Base-by-base conservation (phyloP, 1,284 basidiomycete genomes). In the Puccinia brachypodii region DNA sequence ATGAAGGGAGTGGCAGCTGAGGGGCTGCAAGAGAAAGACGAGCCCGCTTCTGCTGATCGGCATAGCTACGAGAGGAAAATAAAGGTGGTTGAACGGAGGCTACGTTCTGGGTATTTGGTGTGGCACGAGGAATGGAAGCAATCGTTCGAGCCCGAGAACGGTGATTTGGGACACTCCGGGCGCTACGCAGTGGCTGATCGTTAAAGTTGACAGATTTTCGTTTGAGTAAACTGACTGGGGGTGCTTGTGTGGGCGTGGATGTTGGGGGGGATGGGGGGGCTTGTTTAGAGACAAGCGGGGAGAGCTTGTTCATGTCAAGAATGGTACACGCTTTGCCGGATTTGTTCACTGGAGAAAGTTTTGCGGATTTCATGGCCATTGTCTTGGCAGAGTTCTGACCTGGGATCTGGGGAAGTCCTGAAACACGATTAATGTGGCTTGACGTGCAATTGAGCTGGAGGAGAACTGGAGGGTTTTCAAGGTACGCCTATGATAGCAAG, bases 1-100 rank as follows among this genome's bases (percentile, higher is more conserved):
- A 53, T 2, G 28, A 28, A 33, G 62, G 28, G 8, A 31, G n/a
- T 28, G 31, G 11, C 7, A 33, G 58, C 28, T 60, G 64, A 62
- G 77, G 77, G n/a, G 64, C 68, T 11, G 77, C 77, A 56, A 79
- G 77, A 6, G 77, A 69, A n/a, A 79, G 77, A 42, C 77, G 64
- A 16, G 77, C 77, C 4, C 77, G 44, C 53, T 79, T 79, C 28
- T 58, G 77, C 25, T 60, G 66, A 79, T 79, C 77, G 53, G 68
- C 64, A 44, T 53, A 56, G 38, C 33, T 28, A 19, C 53, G 77
- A 40, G 62, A 33, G 13, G 60, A 77, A 31, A 68, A 47, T 31
- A 56, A 31, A n/a, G 62, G 22, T 22, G 76, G 76, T 31, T 68
- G 60, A 0, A 68, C 42, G 31, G 44, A n/a, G 44, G 9, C 38